phyloP scores from a whole-genome alignment of 768 basidiomycete genomes.

The Pisolithus albus region DNA sequence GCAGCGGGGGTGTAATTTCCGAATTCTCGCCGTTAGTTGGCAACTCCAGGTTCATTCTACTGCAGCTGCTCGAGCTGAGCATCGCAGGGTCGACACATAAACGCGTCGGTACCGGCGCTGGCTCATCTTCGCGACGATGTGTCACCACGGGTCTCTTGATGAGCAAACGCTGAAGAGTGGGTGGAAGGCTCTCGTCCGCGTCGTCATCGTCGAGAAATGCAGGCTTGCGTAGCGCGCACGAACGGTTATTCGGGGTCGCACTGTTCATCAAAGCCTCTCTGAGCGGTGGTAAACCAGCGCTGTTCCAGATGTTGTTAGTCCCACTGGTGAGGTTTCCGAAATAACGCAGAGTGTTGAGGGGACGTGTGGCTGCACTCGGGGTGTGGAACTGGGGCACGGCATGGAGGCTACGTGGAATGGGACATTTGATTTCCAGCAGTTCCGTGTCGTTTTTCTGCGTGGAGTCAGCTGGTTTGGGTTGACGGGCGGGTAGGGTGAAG shows the following conservation, averaged over 20 bases:
- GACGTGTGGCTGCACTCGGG: no score
- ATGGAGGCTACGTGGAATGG: no score
- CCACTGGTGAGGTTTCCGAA: not conserved
- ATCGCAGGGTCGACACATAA: not conserved
- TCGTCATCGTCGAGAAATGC: not conserved
- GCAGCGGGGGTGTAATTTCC: no score
- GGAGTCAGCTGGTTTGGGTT: no score
- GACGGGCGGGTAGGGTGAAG: no score
- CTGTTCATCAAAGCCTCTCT: slow-evolving; percentile 14
- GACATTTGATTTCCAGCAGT: no score
- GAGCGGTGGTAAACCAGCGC: slow-evolving; percentile 12
- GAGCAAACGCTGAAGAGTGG: slow-evolving; percentile 15
- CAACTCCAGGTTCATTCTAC: no score
- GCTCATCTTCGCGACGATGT: not conserved
- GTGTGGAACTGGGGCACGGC: no score
- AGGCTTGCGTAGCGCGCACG: slow-evolving; percentile 5
- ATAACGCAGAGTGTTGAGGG: no score
- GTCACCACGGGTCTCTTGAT: slow-evolving; percentile 8
- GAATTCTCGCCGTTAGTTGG: no score
- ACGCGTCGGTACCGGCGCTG: not conserved
- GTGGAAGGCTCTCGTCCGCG: slow-evolving; percentile 14
- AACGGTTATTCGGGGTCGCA: slow-evolving; percentile 7
- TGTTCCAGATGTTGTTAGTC: not conserved
- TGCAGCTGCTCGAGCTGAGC: no score
- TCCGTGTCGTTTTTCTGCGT: no score